Evolutionary conservation across 2,329 filamentous ascomycete species (phyloP).

Genomic region (Talaromyces islandicus): DNA sequence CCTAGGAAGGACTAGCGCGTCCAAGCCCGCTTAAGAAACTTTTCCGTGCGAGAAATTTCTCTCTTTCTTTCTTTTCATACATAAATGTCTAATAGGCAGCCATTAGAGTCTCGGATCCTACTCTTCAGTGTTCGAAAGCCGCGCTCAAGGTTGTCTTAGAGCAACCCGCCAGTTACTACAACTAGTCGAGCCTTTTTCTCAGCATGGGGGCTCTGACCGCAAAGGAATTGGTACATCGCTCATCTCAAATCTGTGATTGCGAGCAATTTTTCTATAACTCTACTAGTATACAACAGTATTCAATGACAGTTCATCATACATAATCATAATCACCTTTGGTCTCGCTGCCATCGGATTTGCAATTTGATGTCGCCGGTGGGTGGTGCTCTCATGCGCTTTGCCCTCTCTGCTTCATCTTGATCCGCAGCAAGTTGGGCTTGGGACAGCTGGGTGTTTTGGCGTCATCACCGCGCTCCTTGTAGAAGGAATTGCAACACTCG

Average conservation of each 20-base stretch:
- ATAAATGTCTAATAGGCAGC: conserved; percentile 65
- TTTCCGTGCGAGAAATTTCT: conserved; percentile 22
- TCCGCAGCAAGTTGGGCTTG: conserved; percentile 67
- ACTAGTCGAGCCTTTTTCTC: conserved; percentile 58
- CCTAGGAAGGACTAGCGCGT: conserved; percentile 26
- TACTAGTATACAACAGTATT: not conserved
- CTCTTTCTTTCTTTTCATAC: conserved; percentile 44
- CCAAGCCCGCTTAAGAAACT: conserved; percentile 20
- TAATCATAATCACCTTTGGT: not conserved
- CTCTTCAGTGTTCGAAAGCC: conserved; percentile 80
- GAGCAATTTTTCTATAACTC: not conserved
- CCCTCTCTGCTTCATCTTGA: conserved; percentile 76
- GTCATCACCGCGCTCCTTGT: conserved; percentile 68
- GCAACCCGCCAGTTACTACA: conserved; percentile 64
- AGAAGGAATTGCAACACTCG: conserved; percentile 88
- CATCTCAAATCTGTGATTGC: not conserved
- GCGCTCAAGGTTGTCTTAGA: conserved; percentile 99
- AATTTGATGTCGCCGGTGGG: not conserved
- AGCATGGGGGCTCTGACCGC: conserved; percentile 50
- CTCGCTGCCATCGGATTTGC: not conserved
- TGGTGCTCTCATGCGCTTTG: not conserved
- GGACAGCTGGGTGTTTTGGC: conserved; percentile 80
- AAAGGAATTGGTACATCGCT: conserved; percentile 40
- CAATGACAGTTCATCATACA: not conserved
- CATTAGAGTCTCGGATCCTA: conserved; percentile 99